Evolutionary conservation across 768 basidiomycete species (phyloP).

Genomic region (Flagelloscypha sp.): DNA sequence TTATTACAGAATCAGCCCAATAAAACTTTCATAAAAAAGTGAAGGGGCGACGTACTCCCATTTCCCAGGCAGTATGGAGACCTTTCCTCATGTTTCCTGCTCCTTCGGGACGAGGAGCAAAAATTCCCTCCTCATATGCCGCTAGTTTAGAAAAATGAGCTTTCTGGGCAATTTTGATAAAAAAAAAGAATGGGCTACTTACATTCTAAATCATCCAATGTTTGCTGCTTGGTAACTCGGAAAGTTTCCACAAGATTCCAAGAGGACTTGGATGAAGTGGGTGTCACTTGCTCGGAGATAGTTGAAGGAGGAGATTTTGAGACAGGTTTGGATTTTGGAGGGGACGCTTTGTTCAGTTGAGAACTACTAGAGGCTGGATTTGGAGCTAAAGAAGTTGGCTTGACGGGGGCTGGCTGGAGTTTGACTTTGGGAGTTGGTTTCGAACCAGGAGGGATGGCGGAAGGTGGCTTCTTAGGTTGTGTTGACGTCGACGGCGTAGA

Average conservation of each 20-base stretch:
- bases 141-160: too few relatives aligned
- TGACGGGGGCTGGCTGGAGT: constrained; percentile 57
- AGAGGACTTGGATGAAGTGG: constrained; percentile 33
- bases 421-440: constrained; percentile 46
- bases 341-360: constrained; percentile 16
- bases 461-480: constrained; percentile 16
- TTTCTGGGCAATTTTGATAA: too few relatives aligned
- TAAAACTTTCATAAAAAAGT: not conserved
- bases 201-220: too few relatives aligned
- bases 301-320: constrained; percentile 15
- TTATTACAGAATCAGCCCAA: constrained; percentile 17
- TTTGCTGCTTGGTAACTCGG: too few relatives aligned
- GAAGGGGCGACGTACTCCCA: constrained; percentile 29
- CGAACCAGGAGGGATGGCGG: constrained; percentile 16
- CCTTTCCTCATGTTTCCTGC: too few relatives aligned
- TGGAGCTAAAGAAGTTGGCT: constrained; percentile 24
- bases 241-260: too few relatives aligned
- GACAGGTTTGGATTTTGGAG: constrained; percentile 14
- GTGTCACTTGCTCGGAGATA: constrained; percentile 7
- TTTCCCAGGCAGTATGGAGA: constrained; percentile 39
- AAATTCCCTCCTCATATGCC: constrained; percentile 20
- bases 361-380: constrained; percentile 24
- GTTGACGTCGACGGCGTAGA: too few relatives aligned
- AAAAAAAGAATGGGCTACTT: too few relatives aligned
- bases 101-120: not conserved